Base-by-base conservation (phyloP, 2,329 filamentous ascomycete species). In the Botrytis aclada region DNA sequence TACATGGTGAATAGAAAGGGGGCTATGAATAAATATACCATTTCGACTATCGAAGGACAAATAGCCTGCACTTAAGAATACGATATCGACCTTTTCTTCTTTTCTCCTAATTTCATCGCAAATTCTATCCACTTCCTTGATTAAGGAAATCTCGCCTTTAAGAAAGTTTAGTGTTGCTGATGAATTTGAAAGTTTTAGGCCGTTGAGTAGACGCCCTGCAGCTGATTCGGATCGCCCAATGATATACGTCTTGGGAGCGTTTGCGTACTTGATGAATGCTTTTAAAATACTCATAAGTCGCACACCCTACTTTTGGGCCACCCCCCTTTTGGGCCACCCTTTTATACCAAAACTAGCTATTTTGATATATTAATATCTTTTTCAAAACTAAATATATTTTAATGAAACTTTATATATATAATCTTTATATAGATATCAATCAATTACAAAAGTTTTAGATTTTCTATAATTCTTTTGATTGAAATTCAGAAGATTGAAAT, bases 101-200 rank as follows among this genome's bases (percentile, higher is more conserved):
- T 82, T 83, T 2, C 75, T 76, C 72, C 81, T 81, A 64, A 89
- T 85, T 47, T 84, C 79, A 12, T 80, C 78, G 73, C 85, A 88
- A 0, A 84, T 81, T 1, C 80, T 77, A 75, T 89, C 87, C 12
- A 88, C 86, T 51, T 85, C 85, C 61, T 82, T 82, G 43, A 89
- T 79, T 3, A 88, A 80, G 4, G 84, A 85, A 61, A 86, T 81
- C 64, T 89, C 87, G 4, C 82, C 81, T 69, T 84, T 82, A 54
- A 88, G 79, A 77, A 88, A 89, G 60, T 80, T 78, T 74, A 86
- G 83, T 22, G 81, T 79, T 3, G 84, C 87, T 1, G 80, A 77
- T 0, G 83, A 79, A 64, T 87, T 88, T 12, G 84, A 71, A 7
- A 75, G 60, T 41, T 81, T 79, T 14, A 87, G 77, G 69, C 87